Conservation (phyloP, 768 basidiomycete genomes). For the Inosperma sp. region DNA sequence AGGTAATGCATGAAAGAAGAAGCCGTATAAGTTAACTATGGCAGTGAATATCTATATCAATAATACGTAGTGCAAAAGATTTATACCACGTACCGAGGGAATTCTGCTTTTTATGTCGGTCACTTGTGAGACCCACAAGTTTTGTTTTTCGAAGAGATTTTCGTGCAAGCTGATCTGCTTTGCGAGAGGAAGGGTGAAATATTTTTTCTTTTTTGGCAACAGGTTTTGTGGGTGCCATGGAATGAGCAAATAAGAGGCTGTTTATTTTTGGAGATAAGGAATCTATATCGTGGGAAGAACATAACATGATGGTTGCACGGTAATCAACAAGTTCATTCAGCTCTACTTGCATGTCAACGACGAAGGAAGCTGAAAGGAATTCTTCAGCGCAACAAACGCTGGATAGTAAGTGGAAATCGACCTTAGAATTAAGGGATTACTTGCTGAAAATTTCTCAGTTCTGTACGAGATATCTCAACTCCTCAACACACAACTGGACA, state of each 20-base stretch:
- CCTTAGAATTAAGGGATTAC: background rate
- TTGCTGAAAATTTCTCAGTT: slow-evolving; percentile 41
- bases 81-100: slow-evolving; percentile 41
- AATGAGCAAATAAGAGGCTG: slow-evolving; percentile 6
- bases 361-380: slow-evolving; percentile 55
- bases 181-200: slow-evolving; percentile 79
- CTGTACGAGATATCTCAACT: slow-evolving; percentile 85
- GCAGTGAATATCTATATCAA: slow-evolving; percentile 10
- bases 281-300: slow-evolving; percentile 25
- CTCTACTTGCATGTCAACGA: slow-evolving; percentile 31
- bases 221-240: slow-evolving; percentile 1
- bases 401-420: slow-evolving; percentile 48
- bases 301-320: background rate
- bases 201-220: slow-evolving; percentile 67
- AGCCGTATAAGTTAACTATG: slow-evolving; percentile 65
- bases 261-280: slow-evolving; percentile 3
- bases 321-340: background rate
- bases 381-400: slow-evolving; percentile 65
- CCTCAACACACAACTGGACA: slow-evolving; percentile 82
- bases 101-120: slow-evolving; percentile 54
- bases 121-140: slow-evolving; percentile 50
- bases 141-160: slow-evolving; percentile 65
- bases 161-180: slow-evolving; percentile 71
- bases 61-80: background rate
- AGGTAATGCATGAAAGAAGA: slow-evolving; percentile 72